A percentile compares a stretch with the other conserved stretches of the same genome.
These are phyloP conservation scores for Verticillium longisporum DNA, from an alignment of 2,329 filamentous ascomycete species.

Conservation along the genomic window DNA sequence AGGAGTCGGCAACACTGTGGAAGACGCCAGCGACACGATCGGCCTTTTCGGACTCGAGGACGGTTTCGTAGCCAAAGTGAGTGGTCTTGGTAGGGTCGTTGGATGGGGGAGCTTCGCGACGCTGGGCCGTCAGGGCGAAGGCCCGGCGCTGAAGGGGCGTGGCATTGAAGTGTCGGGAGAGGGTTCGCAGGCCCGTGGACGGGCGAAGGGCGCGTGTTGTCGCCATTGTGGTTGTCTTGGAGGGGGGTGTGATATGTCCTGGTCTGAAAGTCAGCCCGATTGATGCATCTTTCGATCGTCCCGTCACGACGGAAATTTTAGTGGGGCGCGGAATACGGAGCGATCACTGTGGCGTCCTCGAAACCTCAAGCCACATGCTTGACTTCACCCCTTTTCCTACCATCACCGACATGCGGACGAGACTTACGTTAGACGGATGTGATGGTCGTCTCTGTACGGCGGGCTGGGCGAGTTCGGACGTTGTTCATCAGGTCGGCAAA, in stretches of 20 bases:
- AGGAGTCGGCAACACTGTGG: conserved; percentile 87
- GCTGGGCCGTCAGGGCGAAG: not conserved
- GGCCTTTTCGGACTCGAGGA: conserved; percentile 72
- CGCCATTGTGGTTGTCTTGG: not conserved
- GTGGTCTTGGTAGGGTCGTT: conserved; percentile 52
- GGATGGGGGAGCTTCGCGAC: not conserved
- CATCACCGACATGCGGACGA: not conserved
- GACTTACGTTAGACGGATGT: not conserved
- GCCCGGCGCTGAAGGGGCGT: not conserved
- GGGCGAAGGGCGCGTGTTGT: not conserved
- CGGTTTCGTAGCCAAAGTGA: conserved; percentile 85
- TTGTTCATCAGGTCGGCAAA: conserved; percentile 16
- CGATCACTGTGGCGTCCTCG: not conserved
- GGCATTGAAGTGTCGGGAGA: not conserved
- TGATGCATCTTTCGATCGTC: not conserved
- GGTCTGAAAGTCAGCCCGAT: not conserved
- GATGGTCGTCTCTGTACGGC: conserved; percentile 6
- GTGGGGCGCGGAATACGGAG: not conserved
- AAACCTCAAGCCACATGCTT: not conserved
- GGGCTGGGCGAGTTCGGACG: conserved; percentile 12
- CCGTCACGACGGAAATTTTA: not conserved
- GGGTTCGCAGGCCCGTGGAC: not conserved
- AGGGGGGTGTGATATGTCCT: not conserved
- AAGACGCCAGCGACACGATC: conserved; percentile 77
- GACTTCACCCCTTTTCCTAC: not conserved